Evolutionary conservation across 2,329 filamentous ascomycete species (phyloP).

Genomic region (Lachnellula arida): DNA sequence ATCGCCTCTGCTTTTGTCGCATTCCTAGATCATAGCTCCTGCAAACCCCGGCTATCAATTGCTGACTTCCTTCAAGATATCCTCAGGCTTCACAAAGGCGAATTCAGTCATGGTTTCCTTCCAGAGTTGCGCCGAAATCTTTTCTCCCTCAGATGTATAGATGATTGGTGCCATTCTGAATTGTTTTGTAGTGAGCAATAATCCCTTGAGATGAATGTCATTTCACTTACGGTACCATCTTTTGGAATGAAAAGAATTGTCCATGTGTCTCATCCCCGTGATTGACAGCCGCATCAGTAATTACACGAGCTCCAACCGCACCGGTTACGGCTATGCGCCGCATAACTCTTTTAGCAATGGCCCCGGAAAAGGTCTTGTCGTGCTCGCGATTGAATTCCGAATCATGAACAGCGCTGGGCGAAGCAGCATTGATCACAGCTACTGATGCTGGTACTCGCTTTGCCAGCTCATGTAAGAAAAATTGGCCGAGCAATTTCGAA

Average conservation of each 20-base stretch:
- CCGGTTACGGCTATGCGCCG: slow-evolving; percentile 1
- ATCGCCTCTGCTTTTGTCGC: too few relatives aligned
- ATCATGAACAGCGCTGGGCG: slow-evolving; percentile 2
- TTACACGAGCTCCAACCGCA: slow-evolving; percentile 1
- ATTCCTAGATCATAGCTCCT: too few relatives aligned
- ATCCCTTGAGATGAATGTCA: neutral
- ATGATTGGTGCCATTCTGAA: slow-evolving; percentile 1
- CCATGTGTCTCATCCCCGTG: slow-evolving; percentile 4
- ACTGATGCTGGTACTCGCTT: slow-evolving; percentile 4
- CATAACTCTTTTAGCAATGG: neutral
- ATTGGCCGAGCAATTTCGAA: slow-evolving; percentile 9
- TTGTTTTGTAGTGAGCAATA: neutral
- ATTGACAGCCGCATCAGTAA: slow-evolving; percentile 5
- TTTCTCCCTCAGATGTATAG: slow-evolving; percentile 1
- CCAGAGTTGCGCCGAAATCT: slow-evolving; percentile 1
- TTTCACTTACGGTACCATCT: slow-evolving; percentile 7
- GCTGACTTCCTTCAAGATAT: neutral
- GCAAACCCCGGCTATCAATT: neutral
- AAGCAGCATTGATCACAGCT: slow-evolving; percentile 2
- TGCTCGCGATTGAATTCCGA: neutral
- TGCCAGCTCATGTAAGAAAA: slow-evolving; percentile 9
- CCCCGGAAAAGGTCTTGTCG: neutral
- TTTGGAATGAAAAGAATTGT: slow-evolving; percentile 5
- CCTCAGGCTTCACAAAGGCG: slow-evolving; percentile 1
- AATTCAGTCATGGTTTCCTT: slow-evolving; percentile 10